phyloP scores from a whole-genome alignment of 1,139 yeast species.

The Zhuliangozyma blackwelliae region DNA sequence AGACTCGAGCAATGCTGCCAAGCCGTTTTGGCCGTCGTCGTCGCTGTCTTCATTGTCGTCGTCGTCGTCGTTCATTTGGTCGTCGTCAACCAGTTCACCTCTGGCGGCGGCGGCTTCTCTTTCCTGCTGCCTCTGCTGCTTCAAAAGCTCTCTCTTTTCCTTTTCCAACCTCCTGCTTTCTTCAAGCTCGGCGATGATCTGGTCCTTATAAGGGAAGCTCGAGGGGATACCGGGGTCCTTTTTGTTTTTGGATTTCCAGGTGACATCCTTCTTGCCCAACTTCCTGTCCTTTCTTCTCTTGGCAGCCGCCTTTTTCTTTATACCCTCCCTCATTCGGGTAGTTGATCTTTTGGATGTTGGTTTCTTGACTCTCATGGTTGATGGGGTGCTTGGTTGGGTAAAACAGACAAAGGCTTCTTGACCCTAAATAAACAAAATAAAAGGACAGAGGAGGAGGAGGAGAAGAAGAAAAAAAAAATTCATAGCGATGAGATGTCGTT shows the following conservation, averaged over 20 bases:
- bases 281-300: constrained; percentile 84
- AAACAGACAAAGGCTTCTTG: too few species aligned
- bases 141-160: constrained; percentile 55
- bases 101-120: constrained; percentile 44
- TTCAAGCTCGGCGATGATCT: constrained; percentile 77
- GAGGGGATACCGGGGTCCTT: constrained; percentile 96
- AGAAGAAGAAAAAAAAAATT: too few species aligned
- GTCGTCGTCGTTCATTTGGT: constrained; percentile 30
- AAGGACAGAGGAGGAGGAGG: too few species aligned
- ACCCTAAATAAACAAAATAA: too few species aligned
- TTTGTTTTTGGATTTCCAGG: constrained; percentile 82
- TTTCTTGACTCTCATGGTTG: constrained; percentile 48
- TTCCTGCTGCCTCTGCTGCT: constrained; percentile 43
- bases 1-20: constrained; percentile 83
- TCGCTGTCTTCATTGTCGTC: constrained; percentile 42
- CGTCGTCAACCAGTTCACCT: constrained; percentile 35
- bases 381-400: background rate
- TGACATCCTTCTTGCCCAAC: constrained; percentile 76
- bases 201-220: constrained; percentile 88
- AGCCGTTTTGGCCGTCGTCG: constrained; percentile 51
- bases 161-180: constrained; percentile 57
- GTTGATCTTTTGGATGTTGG: constrained; percentile 81
- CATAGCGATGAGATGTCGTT: too few species aligned
- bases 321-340: constrained; percentile 93
- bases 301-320: constrained; percentile 92